phyloP scores from a whole-genome alignment of 331 rosid species.

The Acacia concinna region DNA sequence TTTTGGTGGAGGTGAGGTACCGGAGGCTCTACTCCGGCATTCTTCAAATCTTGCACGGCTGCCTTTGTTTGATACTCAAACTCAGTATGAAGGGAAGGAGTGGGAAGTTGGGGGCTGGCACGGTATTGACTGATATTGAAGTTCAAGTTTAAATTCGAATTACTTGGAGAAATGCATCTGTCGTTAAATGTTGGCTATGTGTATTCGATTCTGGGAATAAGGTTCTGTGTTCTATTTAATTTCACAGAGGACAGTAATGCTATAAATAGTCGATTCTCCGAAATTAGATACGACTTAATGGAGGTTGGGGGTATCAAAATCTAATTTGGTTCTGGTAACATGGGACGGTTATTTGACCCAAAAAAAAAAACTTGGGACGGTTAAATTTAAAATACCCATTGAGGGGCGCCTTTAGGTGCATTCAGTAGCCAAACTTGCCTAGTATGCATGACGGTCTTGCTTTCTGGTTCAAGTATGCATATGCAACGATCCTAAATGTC shows the following conservation, averaged over 20 bases:
- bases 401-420: not conserved
- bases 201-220: conserved; percentile 3
- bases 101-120: not conserved
- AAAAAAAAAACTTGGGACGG: not conserved
- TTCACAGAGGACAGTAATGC: not conserved
- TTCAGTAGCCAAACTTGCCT: not conserved
- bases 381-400: not conserved
- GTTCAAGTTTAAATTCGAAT: not conserved
- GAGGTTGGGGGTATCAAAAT: not conserved
- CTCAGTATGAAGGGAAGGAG: conserved; percentile 8
- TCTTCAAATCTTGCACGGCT: not conserved
- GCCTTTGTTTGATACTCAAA: not conserved
- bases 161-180: not conserved
- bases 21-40: not conserved
- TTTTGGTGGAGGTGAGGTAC: not conserved
- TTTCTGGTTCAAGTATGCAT: conserved; percentile 9
- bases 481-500: conserved; percentile 8
- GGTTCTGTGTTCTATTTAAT: not conserved
- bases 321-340: not conserved
- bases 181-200: not conserved
- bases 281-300: not conserved
- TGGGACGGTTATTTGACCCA: not conserved
- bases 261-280: conserved; percentile 10
- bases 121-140: conserved; percentile 8
- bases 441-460: not conserved